Percentiles rank a stretch among this genome's conserved stretches.
phyloP scores from a whole-genome alignment of 164 flowering plant genomes.

The Akebia trifoliata region DNA sequence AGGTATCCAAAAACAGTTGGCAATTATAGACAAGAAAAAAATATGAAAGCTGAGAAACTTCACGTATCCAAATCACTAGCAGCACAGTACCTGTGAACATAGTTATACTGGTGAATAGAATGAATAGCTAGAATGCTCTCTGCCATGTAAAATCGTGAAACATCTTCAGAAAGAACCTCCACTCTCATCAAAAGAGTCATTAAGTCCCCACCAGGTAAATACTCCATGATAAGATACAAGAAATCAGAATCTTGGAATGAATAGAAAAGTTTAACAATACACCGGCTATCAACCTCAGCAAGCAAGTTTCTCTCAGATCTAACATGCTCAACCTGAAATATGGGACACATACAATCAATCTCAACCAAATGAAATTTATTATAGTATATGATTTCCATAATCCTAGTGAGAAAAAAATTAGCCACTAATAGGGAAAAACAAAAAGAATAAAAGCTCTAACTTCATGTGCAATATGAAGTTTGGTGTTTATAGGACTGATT shows the following conservation, averaged over 20 bases:
- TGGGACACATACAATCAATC: neutral
- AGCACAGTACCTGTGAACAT: slow-evolving; percentile 66
- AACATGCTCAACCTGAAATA: slow-evolving; percentile 83
- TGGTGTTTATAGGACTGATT: too few relatives aligned
- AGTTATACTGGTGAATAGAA: slow-evolving; percentile 80
- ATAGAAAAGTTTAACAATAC: slow-evolving; percentile 75
- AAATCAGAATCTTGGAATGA: slow-evolving; percentile 90
- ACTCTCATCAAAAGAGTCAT: slow-evolving; percentile 89
- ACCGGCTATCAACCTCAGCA: slow-evolving; percentile 88
- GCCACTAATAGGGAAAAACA: too few relatives aligned
- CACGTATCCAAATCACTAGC: too few relatives aligned
- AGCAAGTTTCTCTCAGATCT: slow-evolving; percentile 87
- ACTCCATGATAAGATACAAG: slow-evolving; percentile 93
- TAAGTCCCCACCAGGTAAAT: slow-evolving; percentile 95
- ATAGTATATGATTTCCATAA: too few relatives aligned
- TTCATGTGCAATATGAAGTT: too few relatives aligned
- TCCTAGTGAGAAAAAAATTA: too few relatives aligned
- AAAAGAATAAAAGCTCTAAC: too few relatives aligned
- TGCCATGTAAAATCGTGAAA: slow-evolving; percentile 81
- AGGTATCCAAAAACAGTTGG: too few relatives aligned
- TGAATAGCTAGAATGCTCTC: slow-evolving; percentile 85
- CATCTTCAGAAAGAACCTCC: slow-evolving; percentile 77
- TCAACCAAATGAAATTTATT: neutral
- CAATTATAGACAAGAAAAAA: too few relatives aligned
- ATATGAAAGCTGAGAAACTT: neutral